A percentile compares a stretch with the other conserved stretches of the same genome.
Conservation (phyloP, 2,329 filamentous ascomycete genomes). For the Nemania diffusa region DNA sequence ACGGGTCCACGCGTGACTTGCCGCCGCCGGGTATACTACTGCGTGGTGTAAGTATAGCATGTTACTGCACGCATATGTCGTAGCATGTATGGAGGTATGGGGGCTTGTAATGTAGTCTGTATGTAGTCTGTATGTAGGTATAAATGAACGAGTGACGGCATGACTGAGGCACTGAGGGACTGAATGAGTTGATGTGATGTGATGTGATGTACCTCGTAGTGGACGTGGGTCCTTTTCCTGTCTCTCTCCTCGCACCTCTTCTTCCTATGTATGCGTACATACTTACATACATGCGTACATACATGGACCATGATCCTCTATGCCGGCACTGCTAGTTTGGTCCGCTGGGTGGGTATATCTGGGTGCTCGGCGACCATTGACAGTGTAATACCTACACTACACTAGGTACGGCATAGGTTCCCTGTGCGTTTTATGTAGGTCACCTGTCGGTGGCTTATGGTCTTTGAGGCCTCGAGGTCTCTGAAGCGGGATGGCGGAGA, state of each 20-base stretch:
- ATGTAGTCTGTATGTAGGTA: not conserved
- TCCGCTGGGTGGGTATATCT: slow-evolving; percentile 17
- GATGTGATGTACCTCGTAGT: not conserved
- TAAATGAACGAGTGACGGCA: too few species aligned
- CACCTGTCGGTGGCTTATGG: slow-evolving; percentile 32
- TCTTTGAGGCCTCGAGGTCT: slow-evolving; percentile 2
- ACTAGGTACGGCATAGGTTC: slow-evolving; percentile 16
- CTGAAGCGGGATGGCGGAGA: not conserved
- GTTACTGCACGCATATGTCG: too few species aligned
- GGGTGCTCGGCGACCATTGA: slow-evolving; percentile 31
- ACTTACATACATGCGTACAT: not conserved
- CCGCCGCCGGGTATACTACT: too few species aligned
- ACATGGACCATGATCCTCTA: slow-evolving; percentile 18
- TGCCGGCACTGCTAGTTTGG: slow-evolving; percentile 28
- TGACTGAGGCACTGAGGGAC: too few species aligned
- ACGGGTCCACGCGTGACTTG: not conserved
- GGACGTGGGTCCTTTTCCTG: not conserved
- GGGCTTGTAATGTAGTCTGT: too few species aligned
- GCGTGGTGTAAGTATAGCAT: not conserved
- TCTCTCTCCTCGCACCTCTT: not conserved
- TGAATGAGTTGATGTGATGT: too few species aligned
- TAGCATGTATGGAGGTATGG: too few species aligned
- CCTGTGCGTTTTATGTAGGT: slow-evolving; percentile 32
- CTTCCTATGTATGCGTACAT: not conserved
- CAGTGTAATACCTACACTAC: not conserved